These are phyloP conservation scores for Elsinoe australis DNA, from an alignment of 2,329 filamentous ascomycete genomes.

Conservation along the genomic window DNA sequence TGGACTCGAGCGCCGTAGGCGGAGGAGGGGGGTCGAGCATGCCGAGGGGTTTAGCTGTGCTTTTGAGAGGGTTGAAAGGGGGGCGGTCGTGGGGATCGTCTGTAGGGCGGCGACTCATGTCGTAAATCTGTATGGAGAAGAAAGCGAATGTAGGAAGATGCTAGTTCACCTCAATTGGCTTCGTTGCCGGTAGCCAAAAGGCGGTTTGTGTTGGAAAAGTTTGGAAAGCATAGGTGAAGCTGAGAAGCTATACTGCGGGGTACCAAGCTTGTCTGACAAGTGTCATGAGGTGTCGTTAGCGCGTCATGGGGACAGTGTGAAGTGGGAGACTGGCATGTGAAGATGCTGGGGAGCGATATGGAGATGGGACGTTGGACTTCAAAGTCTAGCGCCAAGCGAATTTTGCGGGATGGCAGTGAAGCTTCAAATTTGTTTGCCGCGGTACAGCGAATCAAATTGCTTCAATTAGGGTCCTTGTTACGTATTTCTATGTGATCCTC, in stretches of 20 bases:
- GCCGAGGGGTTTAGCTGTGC: constrained; percentile 14
- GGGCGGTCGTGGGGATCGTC: constrained; percentile 14
- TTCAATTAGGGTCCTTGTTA: background rate
- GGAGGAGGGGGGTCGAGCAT: constrained; percentile 16
- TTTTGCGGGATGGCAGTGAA: constrained; percentile 13
- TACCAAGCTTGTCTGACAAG: background rate
- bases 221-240: constrained; percentile 17
- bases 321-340: constrained; percentile 4
- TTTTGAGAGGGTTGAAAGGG: constrained; percentile 8
- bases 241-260: constrained; percentile 2
- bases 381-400: constrained; percentile 6
- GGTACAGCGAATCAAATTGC: constrained; percentile 8
- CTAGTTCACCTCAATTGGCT: constrained; percentile 16
- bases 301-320: background rate
- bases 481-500: too few species aligned
- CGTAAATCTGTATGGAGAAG: too few species aligned
- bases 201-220: constrained; percentile 1
- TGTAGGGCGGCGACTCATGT: constrained; percentile 10
- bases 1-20: constrained; percentile 18
- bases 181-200: constrained; percentile 15
- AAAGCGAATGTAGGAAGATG: background rate
- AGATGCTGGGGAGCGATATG: background rate
- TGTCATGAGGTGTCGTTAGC: background rate
- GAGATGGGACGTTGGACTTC: constrained; percentile 1
- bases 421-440: constrained; percentile 9